Evolutionary conservation across 2,329 filamentous ascomycete species (phyloP).

Genomic region (Fusarium sp.): DNA sequence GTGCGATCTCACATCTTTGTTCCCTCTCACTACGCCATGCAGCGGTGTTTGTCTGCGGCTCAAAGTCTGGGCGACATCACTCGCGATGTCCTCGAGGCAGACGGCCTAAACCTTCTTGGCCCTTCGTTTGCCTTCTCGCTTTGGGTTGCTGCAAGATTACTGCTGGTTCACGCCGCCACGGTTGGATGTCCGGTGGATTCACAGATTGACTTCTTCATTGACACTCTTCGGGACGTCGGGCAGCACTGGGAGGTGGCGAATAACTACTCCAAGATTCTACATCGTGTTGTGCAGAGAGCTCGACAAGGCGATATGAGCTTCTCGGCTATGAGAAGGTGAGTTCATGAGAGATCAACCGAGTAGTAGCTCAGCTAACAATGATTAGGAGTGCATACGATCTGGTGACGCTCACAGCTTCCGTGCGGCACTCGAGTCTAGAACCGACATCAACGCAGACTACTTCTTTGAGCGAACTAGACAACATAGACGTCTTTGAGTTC

Average conservation of each 20-base stretch:
- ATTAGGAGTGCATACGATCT: slow-evolving; percentile 58
- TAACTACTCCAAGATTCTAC: slow-evolving; percentile 58
- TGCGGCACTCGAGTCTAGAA: slow-evolving; percentile 55
- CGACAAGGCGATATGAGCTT: slow-evolving; percentile 56
- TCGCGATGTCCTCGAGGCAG: slow-evolving; percentile 59
- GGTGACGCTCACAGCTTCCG: slow-evolving; percentile 54
- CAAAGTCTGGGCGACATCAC: slow-evolving; percentile 60
- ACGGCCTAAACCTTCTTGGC: slow-evolving; percentile 58
- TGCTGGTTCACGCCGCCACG: slow-evolving; percentile 59
- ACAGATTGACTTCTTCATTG: slow-evolving; percentile 60
- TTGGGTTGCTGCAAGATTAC: slow-evolving; percentile 58
- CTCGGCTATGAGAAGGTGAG: slow-evolving; percentile 58
- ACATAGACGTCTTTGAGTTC: slow-evolving; percentile 61
- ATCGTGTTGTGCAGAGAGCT: slow-evolving; percentile 55
- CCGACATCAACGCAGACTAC: slow-evolving; percentile 56
- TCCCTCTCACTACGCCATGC: slow-evolving; percentile 61
- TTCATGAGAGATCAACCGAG: accelerated
- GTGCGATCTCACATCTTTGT: slow-evolving; percentile 58
- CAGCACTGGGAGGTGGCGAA: slow-evolving; percentile 61
- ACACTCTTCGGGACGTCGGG: slow-evolving; percentile 58
- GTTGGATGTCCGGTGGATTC: slow-evolving; percentile 55
- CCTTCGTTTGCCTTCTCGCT: slow-evolving; percentile 61
- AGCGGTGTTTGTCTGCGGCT: slow-evolving; percentile 60
- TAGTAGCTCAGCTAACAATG: slow-evolving; percentile 1
- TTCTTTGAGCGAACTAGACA: slow-evolving; percentile 58